Base-by-base conservation (phyloP, 495 filamentous ascomycete species). In the Lentithecium fluviatile region DNA sequence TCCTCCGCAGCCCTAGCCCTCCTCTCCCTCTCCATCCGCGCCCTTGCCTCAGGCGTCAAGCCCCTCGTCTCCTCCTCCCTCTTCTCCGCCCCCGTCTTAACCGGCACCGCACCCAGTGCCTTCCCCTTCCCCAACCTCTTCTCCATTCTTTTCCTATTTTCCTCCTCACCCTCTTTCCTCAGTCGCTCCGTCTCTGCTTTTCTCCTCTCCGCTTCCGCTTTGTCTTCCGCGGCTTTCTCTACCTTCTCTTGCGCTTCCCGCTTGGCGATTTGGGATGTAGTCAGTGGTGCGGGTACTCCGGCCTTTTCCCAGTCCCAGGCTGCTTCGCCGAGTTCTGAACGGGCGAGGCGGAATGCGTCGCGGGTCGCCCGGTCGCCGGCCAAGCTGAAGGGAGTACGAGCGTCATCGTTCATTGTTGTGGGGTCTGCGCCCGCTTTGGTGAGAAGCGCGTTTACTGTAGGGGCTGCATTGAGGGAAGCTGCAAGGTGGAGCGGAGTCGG, bases 261-360 rank as follows among this genome's bases (percentile, higher is more conserved):
- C 64, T 77, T 75, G 5, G 89, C 88, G 0, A 82, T 86, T 47
- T 95, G 89, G 4, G 77, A 72, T 62, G 81, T 84, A 4, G 82
- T 84, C 7, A 98, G 71, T 0, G 86, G 76, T 0, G 83, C 68
- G 0, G 93, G 91, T 0, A 97, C 83, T 19, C 79, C 78, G 1
- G 90, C 87, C 1, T 71, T 75, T 2, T 85, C 80, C 95, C 95
- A 98, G 71, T 91, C 80, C 88, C 88, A 96, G 5, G 70, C 72
- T 0, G 66, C 64, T 68, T 94, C 91, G 2, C 91, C 92, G 1
- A 97, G 77, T 67, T 93, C 87, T 45, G 80, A 78, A 8, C 94
- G 85, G 0, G 91, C 90, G 21, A 97, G 80, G 2, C 95, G 88
- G 77, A 98, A 98, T 4, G 91, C 89, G 67, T 97, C 93, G 0